Evolutionary conservation across 306 rosid genomes (phyloP), one percentile per base, ranked within the genome.

Genomic region (Vigna angularis): DNA sequence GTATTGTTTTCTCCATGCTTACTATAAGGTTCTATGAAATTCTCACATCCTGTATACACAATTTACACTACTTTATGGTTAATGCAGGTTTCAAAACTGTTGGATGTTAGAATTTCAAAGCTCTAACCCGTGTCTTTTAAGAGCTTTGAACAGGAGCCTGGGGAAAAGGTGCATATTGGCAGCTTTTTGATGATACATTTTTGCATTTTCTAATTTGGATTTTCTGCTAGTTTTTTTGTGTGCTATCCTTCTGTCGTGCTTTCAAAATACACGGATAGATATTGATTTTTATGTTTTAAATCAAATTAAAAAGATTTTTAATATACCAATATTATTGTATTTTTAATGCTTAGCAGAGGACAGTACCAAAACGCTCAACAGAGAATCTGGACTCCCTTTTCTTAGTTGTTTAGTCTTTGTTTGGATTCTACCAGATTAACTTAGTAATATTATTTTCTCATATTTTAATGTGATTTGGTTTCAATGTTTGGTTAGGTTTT

Each of bases 141-240:
- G 93, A 83, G 94, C 97, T 53, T 76, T 94, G 65, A 91, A 94
- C 83, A 85, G 32, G 73, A 90, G 97, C 86, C 93, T 91, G 47
- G 98, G 98, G 22, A 78, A 85, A 85, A 91, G 97, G 98, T 90
- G 83, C 55, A 58, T 26, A 36, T 56, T 48, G 13, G 32, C 53
- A 40, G 8, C 22, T 18, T 75, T 76, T 66, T 50, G 16, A 62
- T 67, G 34, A 84, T 78, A 30, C 15, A 70, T 76, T 73, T 73
- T 76, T 69, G 6, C n/a, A 36, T 70, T 56, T 53, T 50, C 4
- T 49, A 30, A 30, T 30, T 30, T 30, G 4, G 32, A 30, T 30
- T 30, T 4, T 30, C 32, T 30, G 32, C 32, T 3, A 30, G 32
- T 4, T 30, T 0, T 4, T 28, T 30, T 30, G 0, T 30, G 32